Evolutionary conservation across 108 stramenopile species (phyloP).

Genomic region (Aurantiochytrium sp.): DNA sequence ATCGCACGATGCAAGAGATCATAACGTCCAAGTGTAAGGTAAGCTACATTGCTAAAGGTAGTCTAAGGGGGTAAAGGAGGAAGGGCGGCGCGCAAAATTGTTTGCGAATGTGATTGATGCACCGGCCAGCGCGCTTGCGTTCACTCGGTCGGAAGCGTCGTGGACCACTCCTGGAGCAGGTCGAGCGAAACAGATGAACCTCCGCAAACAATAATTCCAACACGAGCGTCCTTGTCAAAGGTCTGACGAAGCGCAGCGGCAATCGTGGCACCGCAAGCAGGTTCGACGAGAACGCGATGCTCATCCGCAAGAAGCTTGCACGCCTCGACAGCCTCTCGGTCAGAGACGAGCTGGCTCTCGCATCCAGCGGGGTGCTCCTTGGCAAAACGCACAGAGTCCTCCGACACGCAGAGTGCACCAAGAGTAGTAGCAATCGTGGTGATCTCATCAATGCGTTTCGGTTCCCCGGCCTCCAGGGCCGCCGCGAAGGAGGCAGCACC

Average conservation of each 20-base stretch:
- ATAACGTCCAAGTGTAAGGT: no score
- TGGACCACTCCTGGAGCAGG: not conserved
- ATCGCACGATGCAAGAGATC: no score
- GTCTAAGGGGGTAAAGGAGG: no score
- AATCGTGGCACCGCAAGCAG: constrained; percentile 79
- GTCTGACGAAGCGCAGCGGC: constrained; percentile 32
- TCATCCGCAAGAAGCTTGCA: constrained; percentile 64
- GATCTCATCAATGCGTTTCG: constrained; percentile 55
- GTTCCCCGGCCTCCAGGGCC: constrained; percentile 34
- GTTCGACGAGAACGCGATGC: constrained; percentile 78
- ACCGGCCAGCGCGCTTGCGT: no score
- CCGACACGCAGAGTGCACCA: constrained; percentile 69
- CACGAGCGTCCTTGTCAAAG: not conserved
- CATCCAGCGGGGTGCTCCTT: constrained; percentile 39
- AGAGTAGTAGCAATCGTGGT: constrained; percentile 69
- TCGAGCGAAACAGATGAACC: not conserved
- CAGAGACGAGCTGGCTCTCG: constrained; percentile 51
- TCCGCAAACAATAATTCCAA: not conserved
- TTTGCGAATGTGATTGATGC: no score
- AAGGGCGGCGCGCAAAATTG: no score
- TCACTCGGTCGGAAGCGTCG: not conserved
- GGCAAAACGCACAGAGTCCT: constrained; percentile 49
- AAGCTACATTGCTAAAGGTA: no score
- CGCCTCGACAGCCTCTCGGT: constrained; percentile 69
- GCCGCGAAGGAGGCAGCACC: constrained; percentile 71